phyloP scores from a whole-genome alignment of 495 filamentous ascomycete genomes.

The Penicillium fimorum region DNA sequence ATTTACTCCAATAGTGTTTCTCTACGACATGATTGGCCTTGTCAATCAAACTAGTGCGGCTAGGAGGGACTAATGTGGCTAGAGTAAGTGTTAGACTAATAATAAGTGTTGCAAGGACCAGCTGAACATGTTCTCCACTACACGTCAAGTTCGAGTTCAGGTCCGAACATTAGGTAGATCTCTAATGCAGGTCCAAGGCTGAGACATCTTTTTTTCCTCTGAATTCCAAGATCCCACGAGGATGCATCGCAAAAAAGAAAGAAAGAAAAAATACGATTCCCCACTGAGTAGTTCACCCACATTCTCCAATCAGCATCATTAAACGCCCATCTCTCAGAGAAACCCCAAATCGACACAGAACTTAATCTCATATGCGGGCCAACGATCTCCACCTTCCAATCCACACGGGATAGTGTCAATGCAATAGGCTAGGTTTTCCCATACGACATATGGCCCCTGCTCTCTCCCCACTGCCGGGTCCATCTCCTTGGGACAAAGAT shows the following conservation, averaged over 20 bases:
- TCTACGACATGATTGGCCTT: background rate
- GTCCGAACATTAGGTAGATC: constrained; percentile 6
- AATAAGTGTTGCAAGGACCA: constrained; percentile 12
- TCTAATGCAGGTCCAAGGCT: constrained; percentile 11
- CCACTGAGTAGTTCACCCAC: constrained; percentile 16
- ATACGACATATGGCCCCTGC: background rate
- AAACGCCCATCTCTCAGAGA: constrained; percentile 6
- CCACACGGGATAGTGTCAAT: background rate
- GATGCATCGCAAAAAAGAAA: background rate
- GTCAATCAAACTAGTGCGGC: background rate
- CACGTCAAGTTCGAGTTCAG: constrained; percentile 3
- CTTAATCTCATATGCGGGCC: constrained; percentile 22
- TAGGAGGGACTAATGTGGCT: background rate
- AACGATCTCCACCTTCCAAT: constrained; percentile 9
- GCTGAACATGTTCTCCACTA: constrained; percentile 13
- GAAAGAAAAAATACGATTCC: background rate
- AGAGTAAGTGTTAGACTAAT: background rate
- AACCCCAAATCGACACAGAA: constrained; percentile 21
- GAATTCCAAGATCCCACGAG: constrained; percentile 17
- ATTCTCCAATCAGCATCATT: constrained; percentile 18
- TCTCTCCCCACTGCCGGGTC: constrained; percentile 9
- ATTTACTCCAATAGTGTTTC: background rate
- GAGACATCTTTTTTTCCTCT: constrained; percentile 6
- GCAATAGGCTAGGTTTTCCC: background rate
- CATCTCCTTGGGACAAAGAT: constrained; percentile 14